phyloP scores from a whole-genome alignment of 495 filamentous ascomycete species.

The Hypoxylon lienhwacheense region DNA sequence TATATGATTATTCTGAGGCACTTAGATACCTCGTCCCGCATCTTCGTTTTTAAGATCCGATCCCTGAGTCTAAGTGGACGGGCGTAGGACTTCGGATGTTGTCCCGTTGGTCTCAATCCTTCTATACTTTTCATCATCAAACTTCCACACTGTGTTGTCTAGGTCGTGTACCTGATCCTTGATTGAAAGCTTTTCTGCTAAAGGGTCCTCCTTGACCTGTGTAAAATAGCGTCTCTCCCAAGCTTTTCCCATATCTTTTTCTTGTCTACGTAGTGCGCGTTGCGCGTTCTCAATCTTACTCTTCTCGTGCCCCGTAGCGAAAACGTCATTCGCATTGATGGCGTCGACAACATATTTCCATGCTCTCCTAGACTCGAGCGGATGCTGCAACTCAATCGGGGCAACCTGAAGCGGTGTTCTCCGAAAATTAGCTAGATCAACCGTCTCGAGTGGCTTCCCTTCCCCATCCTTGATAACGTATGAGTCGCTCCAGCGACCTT shows the following conservation, averaged over 20 bases:
- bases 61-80: constrained; percentile 37
- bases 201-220: constrained; percentile 16
- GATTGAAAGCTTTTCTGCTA: constrained; percentile 26
- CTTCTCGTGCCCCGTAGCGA: constrained; percentile 69
- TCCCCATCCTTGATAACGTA: constrained; percentile 69
- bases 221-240: constrained; percentile 78
- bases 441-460: constrained; percentile 57
- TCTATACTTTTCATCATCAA: constrained; percentile 38
- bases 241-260: constrained; percentile 67
- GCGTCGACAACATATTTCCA: constrained; percentile 74
- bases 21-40: constrained; percentile 6
- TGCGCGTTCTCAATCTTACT: constrained; percentile 78
- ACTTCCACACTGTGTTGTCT: constrained; percentile 37
- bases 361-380: constrained; percentile 73
- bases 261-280: constrained; percentile 69
- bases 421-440: constrained; percentile 58
- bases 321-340: constrained; percentile 73
- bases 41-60: constrained; percentile 29
- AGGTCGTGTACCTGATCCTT: constrained; percentile 6
- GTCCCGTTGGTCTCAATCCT: constrained; percentile 15
- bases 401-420: constrained; percentile 67
- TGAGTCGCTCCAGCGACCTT: constrained; percentile 76
- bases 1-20: neutral
- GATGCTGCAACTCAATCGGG: constrained; percentile 72
- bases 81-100: constrained; percentile 36